Conservation (phyloP, 768 basidiomycete species). For the Mycena maculata region DNA sequence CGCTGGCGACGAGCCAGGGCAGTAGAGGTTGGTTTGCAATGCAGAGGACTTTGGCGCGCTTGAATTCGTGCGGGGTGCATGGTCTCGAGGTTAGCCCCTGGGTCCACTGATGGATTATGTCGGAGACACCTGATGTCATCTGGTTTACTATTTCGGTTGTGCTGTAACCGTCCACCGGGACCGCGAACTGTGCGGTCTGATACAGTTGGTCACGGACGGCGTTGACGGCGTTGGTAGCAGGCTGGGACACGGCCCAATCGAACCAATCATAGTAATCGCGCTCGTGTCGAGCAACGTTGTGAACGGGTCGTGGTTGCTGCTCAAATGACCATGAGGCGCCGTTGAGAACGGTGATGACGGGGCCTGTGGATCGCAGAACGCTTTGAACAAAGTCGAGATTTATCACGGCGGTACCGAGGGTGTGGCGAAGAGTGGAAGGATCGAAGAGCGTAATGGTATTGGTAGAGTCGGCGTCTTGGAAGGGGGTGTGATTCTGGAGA, state of each 20-base stretch:
- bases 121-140: neutral
- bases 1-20: constrained; percentile 2
- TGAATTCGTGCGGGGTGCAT: constrained; percentile 21
- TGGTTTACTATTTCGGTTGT: constrained; percentile 7
- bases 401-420: neutral
- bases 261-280: constrained; percentile 17
- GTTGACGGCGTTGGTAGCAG: constrained; percentile 18
- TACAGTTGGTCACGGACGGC: constrained; percentile 19
- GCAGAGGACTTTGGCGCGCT: constrained; percentile 9
- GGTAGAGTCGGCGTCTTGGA: neutral
- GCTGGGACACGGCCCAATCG: constrained; percentile 2
- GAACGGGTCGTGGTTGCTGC: neutral
- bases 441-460: neutral
- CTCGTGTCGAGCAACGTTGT: neutral
- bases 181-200: neutral
- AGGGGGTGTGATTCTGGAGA: too few species aligned
- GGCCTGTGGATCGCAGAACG: neutral
- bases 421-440: constrained; percentile 6
- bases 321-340: neutral
- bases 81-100: neutral
- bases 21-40: neutral
- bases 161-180: constrained; percentile 4
- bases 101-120: constrained; percentile 18
- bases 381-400: neutral
- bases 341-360: neutral